Evolutionary conservation across 345 rosid genomes (phyloP).

Genomic region (Salix brachista): DNA sequence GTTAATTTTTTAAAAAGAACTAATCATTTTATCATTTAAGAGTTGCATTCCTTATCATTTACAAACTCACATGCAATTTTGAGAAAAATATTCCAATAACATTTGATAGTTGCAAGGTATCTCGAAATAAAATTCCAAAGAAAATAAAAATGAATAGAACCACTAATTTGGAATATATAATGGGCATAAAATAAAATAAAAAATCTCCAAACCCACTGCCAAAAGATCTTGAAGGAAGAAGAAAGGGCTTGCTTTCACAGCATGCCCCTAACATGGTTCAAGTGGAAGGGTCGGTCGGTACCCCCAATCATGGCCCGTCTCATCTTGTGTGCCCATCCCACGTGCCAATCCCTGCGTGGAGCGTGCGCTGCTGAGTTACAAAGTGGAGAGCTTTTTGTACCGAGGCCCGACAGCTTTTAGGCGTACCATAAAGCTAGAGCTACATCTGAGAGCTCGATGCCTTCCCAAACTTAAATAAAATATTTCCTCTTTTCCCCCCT

Average conservation of each 20-base stretch:
- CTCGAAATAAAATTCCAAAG: too few species aligned
- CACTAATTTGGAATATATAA: too few species aligned
- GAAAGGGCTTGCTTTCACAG: background rate
- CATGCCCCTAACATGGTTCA: background rate
- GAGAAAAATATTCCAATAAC: too few species aligned
- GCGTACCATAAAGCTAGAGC: constrained; percentile 32
- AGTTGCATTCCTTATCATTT: too few species aligned
- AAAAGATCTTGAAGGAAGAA: background rate
- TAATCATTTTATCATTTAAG: too few species aligned
- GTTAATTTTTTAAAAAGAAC: too few species aligned
- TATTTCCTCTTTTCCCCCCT: background rate
- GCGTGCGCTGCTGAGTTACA: constrained; percentile 36
- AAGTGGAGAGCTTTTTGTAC: constrained; percentile 23
- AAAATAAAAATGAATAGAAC: too few species aligned
- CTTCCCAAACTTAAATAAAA: background rate
- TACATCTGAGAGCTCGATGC: constrained; percentile 10
- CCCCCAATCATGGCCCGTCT: constrained; percentile 20
- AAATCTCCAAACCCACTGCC: background rate
- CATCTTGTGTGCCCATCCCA: constrained; percentile 32
- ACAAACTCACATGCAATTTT: too few species aligned
- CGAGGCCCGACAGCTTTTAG: constrained; percentile 33
- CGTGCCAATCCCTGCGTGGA: constrained; percentile 36
- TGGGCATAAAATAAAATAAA: too few species aligned
- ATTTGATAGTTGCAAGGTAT: too few species aligned
- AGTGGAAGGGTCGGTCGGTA: constrained; percentile 14